Base-by-base conservation (phyloP, 1,139 yeast species). In the Geotrichum carabidarum region DNA sequence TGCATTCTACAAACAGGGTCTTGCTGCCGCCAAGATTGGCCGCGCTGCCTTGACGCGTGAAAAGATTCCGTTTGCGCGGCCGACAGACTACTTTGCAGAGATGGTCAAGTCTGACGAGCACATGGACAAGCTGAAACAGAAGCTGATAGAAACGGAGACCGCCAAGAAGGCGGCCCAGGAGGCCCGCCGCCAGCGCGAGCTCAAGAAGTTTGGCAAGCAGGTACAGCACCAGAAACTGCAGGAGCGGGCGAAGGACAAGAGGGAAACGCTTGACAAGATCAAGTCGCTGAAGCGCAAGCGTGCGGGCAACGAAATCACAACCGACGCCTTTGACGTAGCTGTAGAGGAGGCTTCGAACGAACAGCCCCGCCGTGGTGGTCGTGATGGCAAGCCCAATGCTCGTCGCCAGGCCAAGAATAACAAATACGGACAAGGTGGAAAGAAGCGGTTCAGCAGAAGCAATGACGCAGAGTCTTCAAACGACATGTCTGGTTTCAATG, bases 61-160 rank as follows among this genome's bases (percentile, higher is more conserved):
- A 63, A 84, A 84, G 67, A 83, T 90, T 27, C 93, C 97, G 57
- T 93, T 93, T 70, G 78, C 95, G 41, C 82, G 99, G 71, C 99
- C 99, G 32, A 75, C 82, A 65, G 99, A 93, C 70, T 93, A 88
- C 71, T 93, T 93, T 74, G 99, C 99, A 9, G 99, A 93, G 73
- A 93, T 93, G 99, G 88, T 90, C 60, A 93, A 93, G 76, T 85
- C 91, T 58, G 99, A 93, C 71, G 97, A 90, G 70, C 99, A 93
- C 71, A 93, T 93, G 99, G 97, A 90, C 68, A 88, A 83, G 72
- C 79, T 93, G 66, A 90, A 89, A 78, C 76, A 77, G 68, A 89
- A 88, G 71, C 78, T 93, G 64, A 77, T 90, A 47, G 80, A 82
- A 59, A 96, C 89, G 68, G 97, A 95, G 52, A 86, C 94, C 38